These are phyloP conservation scores for Quercus berberidifolia DNA, from an alignment of 306 rosid genomes.

Conservation along the genomic window DNA sequence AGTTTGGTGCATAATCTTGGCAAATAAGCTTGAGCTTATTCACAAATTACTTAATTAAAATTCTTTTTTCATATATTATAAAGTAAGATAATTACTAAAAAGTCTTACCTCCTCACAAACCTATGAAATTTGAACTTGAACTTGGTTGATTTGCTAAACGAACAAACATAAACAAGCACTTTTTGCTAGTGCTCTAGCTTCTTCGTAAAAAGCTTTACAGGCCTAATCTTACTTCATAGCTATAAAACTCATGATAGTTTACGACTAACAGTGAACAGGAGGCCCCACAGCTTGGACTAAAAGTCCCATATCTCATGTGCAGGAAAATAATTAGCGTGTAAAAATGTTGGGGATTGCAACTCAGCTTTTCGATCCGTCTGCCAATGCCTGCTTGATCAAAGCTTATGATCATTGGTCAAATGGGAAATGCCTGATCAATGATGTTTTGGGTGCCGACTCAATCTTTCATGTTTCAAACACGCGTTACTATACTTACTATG, in stretches of 20 bases:
- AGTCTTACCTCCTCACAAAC: too few relatives aligned
- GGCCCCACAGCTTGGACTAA: background rate
- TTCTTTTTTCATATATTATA: too few relatives aligned
- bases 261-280: background rate
- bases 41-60: too few relatives aligned
- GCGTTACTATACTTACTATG: background rate
- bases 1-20: too few relatives aligned
- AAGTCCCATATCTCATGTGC: background rate
- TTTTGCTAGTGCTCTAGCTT: too few relatives aligned
- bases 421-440: background rate
- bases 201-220: too few relatives aligned
- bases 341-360: background rate
- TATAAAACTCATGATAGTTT: background rate
- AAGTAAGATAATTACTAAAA: too few relatives aligned
- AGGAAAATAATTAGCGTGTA: background rate
- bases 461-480: background rate
- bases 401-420: background rate
- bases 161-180: too few relatives aligned
- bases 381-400: too few relatives aligned
- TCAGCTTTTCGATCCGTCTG: background rate
- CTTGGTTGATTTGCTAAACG: too few relatives aligned
- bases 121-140: too few relatives aligned
- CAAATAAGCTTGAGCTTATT: too few relatives aligned
- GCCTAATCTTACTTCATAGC: background rate
- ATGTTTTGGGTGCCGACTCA: background rate